A percentile compares a stretch with the other conserved stretches of the same genome.
These are phyloP conservation scores for Oenanthe sinensis DNA, from an alignment of 129 eudicot species.

Conservation along the genomic window DNA sequence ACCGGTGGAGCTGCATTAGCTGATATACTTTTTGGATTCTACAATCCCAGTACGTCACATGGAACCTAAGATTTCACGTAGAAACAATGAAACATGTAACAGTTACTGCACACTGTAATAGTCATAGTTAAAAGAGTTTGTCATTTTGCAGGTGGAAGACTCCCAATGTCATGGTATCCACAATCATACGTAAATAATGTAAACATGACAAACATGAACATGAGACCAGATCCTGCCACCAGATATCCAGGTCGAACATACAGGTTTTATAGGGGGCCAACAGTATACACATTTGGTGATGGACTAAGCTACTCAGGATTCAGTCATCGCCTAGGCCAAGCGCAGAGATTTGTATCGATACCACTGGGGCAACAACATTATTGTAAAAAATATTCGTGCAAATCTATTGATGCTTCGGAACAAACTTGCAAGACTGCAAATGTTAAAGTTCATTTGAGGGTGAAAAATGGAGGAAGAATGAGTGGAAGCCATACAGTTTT, in stretches of 20 bases:
- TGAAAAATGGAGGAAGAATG: constrained; percentile 50
- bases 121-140: not conserved
- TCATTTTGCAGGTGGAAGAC: constrained; percentile 61
- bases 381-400: constrained; percentile 47
- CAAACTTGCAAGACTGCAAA: constrained; percentile 50
- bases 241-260: constrained; percentile 92
- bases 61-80: not conserved
- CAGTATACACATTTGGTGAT: constrained; percentile 71
- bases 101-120: not conserved
- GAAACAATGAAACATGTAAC: not conserved
- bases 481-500: constrained; percentile 67
- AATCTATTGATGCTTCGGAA: constrained; percentile 54
- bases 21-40: constrained; percentile 5
- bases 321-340: constrained; percentile 49
- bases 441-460: constrained; percentile 47
- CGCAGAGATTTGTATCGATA: constrained; percentile 43
- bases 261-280: constrained; percentile 79
- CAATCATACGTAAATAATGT: constrained; percentile 60
- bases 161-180: constrained; percentile 99
- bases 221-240: constrained; percentile 77
- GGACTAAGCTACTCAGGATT: constrained; percentile 59
- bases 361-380: constrained; percentile 57
- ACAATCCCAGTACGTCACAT: constrained; percentile 11
- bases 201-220: constrained; percentile 90
- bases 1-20: constrained; percentile 14